These are phyloP conservation scores for Mycena metata DNA, from an alignment of 768 basidiomycete species.

Conservation along the genomic window DNA sequence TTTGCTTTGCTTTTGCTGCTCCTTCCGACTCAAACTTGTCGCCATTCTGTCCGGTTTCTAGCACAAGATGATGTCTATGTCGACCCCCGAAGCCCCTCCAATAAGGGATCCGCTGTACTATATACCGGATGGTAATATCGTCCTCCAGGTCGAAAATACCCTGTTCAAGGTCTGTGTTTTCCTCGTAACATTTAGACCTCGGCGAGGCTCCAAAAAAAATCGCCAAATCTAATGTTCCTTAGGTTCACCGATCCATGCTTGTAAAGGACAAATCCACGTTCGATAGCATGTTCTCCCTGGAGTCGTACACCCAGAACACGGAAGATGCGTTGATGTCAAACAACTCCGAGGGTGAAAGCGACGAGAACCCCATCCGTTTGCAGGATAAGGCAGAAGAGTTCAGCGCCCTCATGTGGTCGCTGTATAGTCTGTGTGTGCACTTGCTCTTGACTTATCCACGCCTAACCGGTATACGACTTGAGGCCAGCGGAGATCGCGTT, in stretches of 20 bases:
- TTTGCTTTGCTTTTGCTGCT: no score
- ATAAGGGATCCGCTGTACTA: slow-evolving; percentile 54
- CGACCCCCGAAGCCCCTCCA: slow-evolving; percentile 9
- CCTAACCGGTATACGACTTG: slow-evolving; percentile 7
- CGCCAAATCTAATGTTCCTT: not conserved
- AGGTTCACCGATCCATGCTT: slow-evolving; percentile 45
- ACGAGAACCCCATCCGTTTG: slow-evolving; percentile 64
- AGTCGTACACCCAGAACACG: slow-evolving; percentile 49
- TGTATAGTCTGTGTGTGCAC: slow-evolving; percentile 65
- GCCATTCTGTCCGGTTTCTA: not conserved
- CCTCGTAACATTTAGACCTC: slow-evolving; percentile 7
- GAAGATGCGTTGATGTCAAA: slow-evolving; percentile 31
- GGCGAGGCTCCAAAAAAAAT: no score
- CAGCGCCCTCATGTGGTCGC: slow-evolving; percentile 63
- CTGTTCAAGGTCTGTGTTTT: slow-evolving; percentile 58
- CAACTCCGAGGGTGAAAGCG: slow-evolving; percentile 60
- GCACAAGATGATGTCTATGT: slow-evolving; percentile 21
- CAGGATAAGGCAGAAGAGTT: slow-evolving; percentile 65
- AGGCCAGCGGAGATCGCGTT: slow-evolving; percentile 62
- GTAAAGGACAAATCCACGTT: slow-evolving; percentile 61
- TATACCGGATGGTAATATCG: slow-evolving; percentile 58
- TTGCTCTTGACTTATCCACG: not conserved
- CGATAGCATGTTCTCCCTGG: slow-evolving; percentile 61
- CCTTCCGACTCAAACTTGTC: no score
- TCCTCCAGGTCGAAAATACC: slow-evolving; percentile 57